Evolutionary conservation across 169 alveolate species (phyloP), one percentile per base, ranked within the genome.

Genomic region (Eimeria necatrix): DNA sequence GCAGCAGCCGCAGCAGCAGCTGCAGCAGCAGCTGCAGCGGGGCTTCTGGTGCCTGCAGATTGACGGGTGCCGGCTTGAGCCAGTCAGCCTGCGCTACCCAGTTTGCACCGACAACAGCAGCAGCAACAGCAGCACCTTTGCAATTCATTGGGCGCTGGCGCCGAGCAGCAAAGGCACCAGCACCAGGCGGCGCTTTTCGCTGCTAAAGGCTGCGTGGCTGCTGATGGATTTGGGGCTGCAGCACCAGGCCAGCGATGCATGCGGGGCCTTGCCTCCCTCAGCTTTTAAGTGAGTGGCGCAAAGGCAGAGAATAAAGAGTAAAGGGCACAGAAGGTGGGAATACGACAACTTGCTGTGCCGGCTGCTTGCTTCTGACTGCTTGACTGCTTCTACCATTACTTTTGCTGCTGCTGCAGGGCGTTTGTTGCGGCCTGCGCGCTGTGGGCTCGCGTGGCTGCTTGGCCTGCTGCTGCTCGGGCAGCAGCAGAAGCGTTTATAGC

Each of bases 401-500:
- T 46, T 22, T 85, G 83, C 68, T 59, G 68, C 64, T 87, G 60
- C 71, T 74, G 84, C 95, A 91, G 95, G 59, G 90, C 95, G 24
- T 91, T 91, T 41, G 80, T 91, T 26, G 90, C 95, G 14, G 95
- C 95, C n/a, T 48, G 78, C 64, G 95, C 73, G 2, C 80, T 91
- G 18, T 91, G 85, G 64, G n/a, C 84, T 4, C 95, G 95, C 1
- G 22, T 91, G 4, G 95, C 95, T 52, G 89, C 91, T 3, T 91
- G 95, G 95, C 95, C 95, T 16, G 64, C 91, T 20, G 95, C 89
- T 48, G 73, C 86, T 26, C 90, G 95, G 59, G 61, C 76, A 18
- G 95, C 87, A 26, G 95, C 83, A 41, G 95, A 91, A 52, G 91
- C 86, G 51, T 32, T 76, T 5, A 59, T 91, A 2, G 95, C 95